Conservation (phyloP, 2,329 filamentous ascomycete genomes). For the Tolypocladium endophyticum region DNA sequence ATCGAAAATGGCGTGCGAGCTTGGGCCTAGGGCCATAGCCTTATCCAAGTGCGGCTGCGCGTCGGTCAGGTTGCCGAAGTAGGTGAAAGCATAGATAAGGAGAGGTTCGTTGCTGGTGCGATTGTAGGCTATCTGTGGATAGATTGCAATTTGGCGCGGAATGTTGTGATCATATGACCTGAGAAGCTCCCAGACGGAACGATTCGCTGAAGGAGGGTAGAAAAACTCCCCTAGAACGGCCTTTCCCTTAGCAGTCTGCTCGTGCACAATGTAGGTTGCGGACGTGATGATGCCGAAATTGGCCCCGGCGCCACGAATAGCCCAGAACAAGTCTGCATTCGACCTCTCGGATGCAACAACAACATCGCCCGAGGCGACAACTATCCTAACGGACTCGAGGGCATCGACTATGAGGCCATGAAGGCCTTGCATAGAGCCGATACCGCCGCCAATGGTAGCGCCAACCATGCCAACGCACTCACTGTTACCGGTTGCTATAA, state of each 20-base stretch:
- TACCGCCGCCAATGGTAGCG: neutral
- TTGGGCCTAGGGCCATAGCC: neutral
- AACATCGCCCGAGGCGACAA: neutral
- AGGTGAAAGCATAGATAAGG: neutral
- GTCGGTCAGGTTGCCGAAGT: neutral
- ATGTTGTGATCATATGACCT: neutral
- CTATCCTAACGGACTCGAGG: neutral
- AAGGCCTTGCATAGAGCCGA: neutral
- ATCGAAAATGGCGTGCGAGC: neutral
- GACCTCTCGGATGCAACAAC: neutral
- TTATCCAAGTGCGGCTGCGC: neutral
- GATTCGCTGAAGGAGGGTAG: neutral
- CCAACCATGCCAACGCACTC: neutral
- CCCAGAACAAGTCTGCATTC: neutral
- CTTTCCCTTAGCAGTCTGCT: neutral
- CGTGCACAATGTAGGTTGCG: neutral
- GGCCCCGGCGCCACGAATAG: neutral
- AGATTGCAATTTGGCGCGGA: neutral
- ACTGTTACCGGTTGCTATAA: neutral
- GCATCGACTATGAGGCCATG: neutral
- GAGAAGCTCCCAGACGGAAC: neutral
- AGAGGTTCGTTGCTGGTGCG: neutral
- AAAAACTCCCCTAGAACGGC: neutral
- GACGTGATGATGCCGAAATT: neutral
- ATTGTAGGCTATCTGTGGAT: neutral